These are phyloP conservation scores for Vicia faba DNA, from an alignment of 306 rosid genomes.

Conservation along the genomic window DNA sequence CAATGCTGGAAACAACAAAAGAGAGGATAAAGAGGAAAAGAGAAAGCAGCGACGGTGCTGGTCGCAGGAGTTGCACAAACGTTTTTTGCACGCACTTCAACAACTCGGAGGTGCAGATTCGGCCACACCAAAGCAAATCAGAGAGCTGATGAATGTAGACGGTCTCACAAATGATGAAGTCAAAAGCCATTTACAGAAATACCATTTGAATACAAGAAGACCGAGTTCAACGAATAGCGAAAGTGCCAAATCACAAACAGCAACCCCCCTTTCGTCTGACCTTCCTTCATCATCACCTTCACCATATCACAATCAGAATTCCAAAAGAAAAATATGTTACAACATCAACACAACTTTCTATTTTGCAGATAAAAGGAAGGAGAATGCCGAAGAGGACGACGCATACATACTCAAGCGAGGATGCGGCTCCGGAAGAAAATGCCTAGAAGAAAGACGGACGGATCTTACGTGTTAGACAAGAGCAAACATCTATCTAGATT, in stretches of 20 bases:
- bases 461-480: no score
- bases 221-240: constrained; percentile 58
- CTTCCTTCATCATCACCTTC: no score
- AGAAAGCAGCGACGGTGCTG: constrained; percentile 89
- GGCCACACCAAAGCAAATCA: constrained; percentile 97
- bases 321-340: no score
- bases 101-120: constrained; percentile 88
- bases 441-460: no score
- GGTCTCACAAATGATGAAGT: constrained; percentile 98
- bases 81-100: constrained; percentile 81
- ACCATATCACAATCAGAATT: no score
- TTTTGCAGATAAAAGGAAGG: no score
- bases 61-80: constrained; percentile 88
- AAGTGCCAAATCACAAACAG: constrained; percentile 50
- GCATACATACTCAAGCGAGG: no score
- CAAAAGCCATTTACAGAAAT: constrained; percentile 98
- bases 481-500: no score
- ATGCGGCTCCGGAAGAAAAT: no score
- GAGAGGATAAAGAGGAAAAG: constrained; percentile 65
- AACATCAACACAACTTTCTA: no score
- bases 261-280: no score
- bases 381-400: no score
- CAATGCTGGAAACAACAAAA: constrained; percentile 44
- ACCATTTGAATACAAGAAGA: constrained; percentile 73
- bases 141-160: constrained; percentile 86